Conservation (phyloP, 331 rosid genomes). For the Acacia concinna region DNA sequence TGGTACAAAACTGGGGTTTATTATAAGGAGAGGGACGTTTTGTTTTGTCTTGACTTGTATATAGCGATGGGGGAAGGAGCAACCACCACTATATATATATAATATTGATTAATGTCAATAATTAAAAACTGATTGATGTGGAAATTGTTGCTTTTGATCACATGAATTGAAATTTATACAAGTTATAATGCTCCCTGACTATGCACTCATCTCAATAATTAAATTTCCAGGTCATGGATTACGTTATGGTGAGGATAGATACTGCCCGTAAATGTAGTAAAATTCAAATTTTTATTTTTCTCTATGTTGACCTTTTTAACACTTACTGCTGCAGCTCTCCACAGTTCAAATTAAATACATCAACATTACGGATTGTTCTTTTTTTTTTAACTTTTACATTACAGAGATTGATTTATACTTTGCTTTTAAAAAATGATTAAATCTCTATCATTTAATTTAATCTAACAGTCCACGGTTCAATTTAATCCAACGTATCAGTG, state of each 20-base stretch:
- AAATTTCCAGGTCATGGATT: constrained; percentile 39
- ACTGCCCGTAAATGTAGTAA: not conserved
- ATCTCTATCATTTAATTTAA: too few species aligned
- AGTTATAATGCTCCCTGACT: constrained; percentile 35
- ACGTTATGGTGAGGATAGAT: constrained; percentile 25
- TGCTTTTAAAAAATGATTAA: too few species aligned
- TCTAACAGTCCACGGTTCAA: too few species aligned
- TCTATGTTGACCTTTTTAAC: not conserved
- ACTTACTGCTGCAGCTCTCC: not conserved
- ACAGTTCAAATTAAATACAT: too few species aligned
- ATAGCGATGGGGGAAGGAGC: constrained; percentile 37
- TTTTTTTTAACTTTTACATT: too few species aligned
- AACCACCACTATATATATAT: constrained; percentile 26
- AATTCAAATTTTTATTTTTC: not conserved
- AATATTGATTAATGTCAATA: not conserved
- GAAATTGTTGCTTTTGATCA: not conserved
- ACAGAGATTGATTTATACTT: too few species aligned
- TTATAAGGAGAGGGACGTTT: constrained; percentile 31
- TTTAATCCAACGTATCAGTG: too few species aligned
- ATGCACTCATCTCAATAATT: constrained; percentile 22
- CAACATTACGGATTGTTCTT: too few species aligned
- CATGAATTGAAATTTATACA: constrained; percentile 9
- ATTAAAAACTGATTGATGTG: not conserved
- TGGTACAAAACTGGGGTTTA: constrained; percentile 15
- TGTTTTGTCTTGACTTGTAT: not conserved